Evolutionary conservation across 768 basidiomycete genomes (phyloP), one percentile per base, ranked within the genome.

Genomic region (Lactarius deliciosus): DNA sequence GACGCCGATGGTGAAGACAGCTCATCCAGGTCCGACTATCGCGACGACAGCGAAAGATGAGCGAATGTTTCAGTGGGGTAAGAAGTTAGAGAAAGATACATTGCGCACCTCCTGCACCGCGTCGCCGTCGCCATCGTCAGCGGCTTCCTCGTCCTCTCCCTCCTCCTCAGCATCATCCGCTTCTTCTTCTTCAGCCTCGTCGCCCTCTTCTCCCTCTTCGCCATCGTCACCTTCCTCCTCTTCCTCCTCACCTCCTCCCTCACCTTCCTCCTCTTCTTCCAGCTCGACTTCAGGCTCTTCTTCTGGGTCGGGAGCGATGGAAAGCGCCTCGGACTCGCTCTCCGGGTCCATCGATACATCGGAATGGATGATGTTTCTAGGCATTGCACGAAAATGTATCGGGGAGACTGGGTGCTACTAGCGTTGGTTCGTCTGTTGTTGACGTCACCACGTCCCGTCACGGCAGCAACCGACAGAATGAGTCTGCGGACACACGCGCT

Each of bases 171-270:
- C 67, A 25, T 61, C 65, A 15, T 70, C 63, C 25, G 7, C 45
- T 25, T 65, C 65, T 58, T 63, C 65, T 10, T 63, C 65, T 11
- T 58, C 61, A 6, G 8, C 57, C 5, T 76, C 76, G 25, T 74
- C 73, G 16, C 73, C 74, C 22, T 79, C 83, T 57, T 81, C 79
- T 4, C 73, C 78, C 5, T 81, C 80, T 56, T 80, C 81, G 2
- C 76, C 75, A 36, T 79, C 78, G 5, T 76, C 74, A 30, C 69
- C 71, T 32, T 76, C 75, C 0, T 73, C 69, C 0, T 75, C 57
- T 45, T 66, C 54, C 15, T 60, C 36, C 15, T 40, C 64, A 0
- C 25, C 54, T 47, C 61, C 60, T 11, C 38, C 60, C 3, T 18
- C 65, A 7, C 55, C 65, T 1, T 75, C 76, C 8, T 75, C 72